Conservation (phyloP, 495 filamentous ascomycete genomes). For the Polyplosphaeria fusca region DNA sequence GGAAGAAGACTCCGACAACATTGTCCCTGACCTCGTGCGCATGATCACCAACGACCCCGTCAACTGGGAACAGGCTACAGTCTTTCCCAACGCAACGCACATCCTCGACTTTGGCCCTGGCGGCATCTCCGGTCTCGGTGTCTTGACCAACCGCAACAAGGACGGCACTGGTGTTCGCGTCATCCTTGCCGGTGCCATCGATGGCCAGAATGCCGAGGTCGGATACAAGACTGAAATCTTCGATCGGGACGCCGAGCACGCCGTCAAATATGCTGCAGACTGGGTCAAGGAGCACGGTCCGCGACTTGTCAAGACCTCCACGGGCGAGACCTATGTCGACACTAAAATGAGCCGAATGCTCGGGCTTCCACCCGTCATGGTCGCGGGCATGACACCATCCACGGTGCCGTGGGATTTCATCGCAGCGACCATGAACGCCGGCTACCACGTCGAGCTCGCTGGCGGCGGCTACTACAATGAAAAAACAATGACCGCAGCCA, state of each 20-base stretch:
- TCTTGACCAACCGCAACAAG: constrained; percentile 97
- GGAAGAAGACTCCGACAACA: constrained; percentile 55
- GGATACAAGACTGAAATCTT: constrained; percentile 98
- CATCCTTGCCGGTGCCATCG: constrained; percentile 86
- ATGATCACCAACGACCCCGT: constrained; percentile 93
- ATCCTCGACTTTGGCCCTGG: constrained; percentile 95
- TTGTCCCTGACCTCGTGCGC: constrained; percentile 79
- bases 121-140: constrained; percentile 90
- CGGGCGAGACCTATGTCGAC: constrained; percentile 85
- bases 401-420: constrained; percentile 96
- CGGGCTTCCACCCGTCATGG: constrained; percentile 85
- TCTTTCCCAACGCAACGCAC: constrained; percentile 85
- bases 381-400: constrained; percentile 93
- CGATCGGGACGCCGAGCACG: constrained; percentile 86
- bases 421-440: constrained; percentile 91
- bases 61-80: constrained; percentile 90
- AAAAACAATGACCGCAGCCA: constrained; percentile 81
- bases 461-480: constrained; percentile 93
- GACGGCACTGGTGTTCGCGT: constrained; percentile 95
- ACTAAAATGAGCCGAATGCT: constrained; percentile 96
- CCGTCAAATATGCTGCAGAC: constrained; percentile 92
- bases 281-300: constrained; percentile 97
- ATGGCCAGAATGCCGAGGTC: constrained; percentile 82
- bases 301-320: constrained; percentile 78
- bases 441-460: constrained; percentile 87